Evolutionary conservation across 169 alveolate species (phyloP).

Genomic region (Gregarina niphandrodes): DNA sequence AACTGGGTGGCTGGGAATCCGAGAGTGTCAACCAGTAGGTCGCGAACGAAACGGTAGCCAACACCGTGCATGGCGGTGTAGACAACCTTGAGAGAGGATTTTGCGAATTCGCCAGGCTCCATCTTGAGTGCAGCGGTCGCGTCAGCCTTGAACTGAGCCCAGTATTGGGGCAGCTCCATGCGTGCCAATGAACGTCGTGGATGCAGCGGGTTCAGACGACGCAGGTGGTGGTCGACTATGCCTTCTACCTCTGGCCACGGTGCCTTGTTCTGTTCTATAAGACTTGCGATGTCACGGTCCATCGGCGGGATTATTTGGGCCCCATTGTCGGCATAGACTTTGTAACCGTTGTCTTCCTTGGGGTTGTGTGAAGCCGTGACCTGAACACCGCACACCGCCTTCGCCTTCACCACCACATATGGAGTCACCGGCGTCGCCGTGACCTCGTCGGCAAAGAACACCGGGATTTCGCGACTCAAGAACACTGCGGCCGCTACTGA

Average conservation of each 20-base stretch:
- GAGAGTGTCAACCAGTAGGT: slow-evolving; percentile 24
- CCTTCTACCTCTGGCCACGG: slow-evolving; percentile 4
- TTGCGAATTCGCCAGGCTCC: too few relatives aligned
- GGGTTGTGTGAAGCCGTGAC: slow-evolving; percentile 57
- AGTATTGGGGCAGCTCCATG: slow-evolving; percentile 22
- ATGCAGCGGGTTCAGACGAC: slow-evolving; percentile 22
- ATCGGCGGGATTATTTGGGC: slow-evolving; percentile 43
- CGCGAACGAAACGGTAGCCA: slow-evolving; percentile 31
- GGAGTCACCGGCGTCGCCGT: slow-evolving; percentile 48
- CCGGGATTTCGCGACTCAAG: slow-evolving; percentile 32
- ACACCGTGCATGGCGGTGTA: slow-evolving; percentile 63
- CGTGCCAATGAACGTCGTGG: slow-evolving; percentile 24
- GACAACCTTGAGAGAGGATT: slow-evolving; percentile 27
- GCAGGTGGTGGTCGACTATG: slow-evolving; percentile 1
- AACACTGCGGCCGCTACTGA: slow-evolving; percentile 50
- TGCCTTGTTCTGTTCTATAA: slow-evolving; percentile 20
- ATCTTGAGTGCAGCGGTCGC: slow-evolving; percentile 19
- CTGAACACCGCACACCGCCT: slow-evolving; percentile 42
- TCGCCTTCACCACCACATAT: slow-evolving; percentile 24
- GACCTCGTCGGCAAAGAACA: slow-evolving; percentile 22
- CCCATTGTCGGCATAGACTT: slow-evolving; percentile 46
- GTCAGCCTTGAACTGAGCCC: too few relatives aligned
- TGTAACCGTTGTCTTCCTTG: slow-evolving; percentile 47
- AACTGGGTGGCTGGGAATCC: slow-evolving; percentile 16
- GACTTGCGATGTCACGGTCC: slow-evolving; percentile 25